Conservation (phyloP, 225 moss, liverwort and hornwort species). For the Rhytidiadelphus loreus region DNA sequence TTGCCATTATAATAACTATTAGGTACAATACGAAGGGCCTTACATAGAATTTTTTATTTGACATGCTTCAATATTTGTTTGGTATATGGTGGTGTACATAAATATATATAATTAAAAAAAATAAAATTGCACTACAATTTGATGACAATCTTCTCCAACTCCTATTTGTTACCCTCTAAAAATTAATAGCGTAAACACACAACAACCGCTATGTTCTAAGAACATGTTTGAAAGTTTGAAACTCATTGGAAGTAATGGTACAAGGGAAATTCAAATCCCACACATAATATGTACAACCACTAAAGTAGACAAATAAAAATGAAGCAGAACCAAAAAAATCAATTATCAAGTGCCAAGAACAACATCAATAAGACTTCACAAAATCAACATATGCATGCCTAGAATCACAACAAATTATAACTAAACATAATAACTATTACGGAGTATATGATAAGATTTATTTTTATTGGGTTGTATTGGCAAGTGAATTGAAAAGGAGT, state of each 20-base stretch:
- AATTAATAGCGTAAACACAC: neutral
- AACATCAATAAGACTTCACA: neutral
- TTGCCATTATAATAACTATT: neutral
- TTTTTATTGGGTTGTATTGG: neutral
- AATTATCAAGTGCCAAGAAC: neutral
- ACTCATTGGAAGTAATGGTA: rapidly evolving
- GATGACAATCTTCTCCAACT: neutral
- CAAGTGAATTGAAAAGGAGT: neutral
- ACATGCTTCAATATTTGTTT: neutral
- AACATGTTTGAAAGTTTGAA: neutral
- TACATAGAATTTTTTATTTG: neutral
- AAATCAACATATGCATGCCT: neutral
- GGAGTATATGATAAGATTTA: neutral
- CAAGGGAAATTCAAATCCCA: neutral
- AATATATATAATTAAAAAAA: neutral
- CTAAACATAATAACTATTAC: neutral
- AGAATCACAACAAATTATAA: neutral
- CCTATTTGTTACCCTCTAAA: too few relatives aligned
- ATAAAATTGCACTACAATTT: neutral
- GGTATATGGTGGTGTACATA: neutral
- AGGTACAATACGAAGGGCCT: rapidly evolving
- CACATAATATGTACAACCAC: neutral
- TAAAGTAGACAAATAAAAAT: neutral
- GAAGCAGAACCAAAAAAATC: neutral
- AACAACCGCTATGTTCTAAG: rapidly evolving